These are phyloP conservation scores for Musa acuminata DNA, from an alignment of 176 grass and related monocot species.

Conservation along the genomic window DNA sequence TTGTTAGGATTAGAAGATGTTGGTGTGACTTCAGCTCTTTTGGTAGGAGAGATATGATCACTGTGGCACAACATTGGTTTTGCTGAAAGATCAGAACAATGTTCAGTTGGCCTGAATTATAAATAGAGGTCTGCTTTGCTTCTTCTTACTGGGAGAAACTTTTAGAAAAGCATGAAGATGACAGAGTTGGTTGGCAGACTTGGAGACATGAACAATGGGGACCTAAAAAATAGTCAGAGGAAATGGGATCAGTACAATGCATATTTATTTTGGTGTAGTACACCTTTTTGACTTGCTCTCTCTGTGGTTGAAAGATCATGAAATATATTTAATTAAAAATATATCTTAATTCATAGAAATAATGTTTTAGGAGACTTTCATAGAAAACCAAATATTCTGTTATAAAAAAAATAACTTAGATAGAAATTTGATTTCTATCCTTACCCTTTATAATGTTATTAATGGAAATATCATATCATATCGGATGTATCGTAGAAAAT, in stretches of 20 bases:
- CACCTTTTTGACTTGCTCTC: neutral
- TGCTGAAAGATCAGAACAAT: neutral
- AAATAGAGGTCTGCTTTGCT: neutral
- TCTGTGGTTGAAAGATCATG: neutral
- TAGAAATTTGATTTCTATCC: too few species aligned
- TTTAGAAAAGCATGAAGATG: neutral
- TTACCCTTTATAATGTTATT: too few species aligned
- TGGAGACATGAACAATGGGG: neutral
- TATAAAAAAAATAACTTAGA: too few species aligned
- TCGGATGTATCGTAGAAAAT: too few species aligned
- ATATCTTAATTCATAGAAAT: too few species aligned
- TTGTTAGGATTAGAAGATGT: too few species aligned
- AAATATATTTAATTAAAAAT: neutral
- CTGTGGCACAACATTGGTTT: neutral
- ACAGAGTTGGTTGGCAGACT: neutral
- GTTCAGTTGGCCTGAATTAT: neutral
- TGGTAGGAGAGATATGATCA: too few species aligned
- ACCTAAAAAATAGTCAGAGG: neutral
- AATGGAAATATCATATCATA: too few species aligned
- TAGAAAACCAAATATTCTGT: too few species aligned
- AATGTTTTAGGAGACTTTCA: too few species aligned
- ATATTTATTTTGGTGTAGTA: neutral
- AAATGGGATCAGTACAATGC: neutral
- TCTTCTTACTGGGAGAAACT: neutral
- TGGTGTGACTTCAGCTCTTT: too few species aligned